These are phyloP conservation scores for Pseudozyma sp. DNA, from an alignment of 1,284 basidiomycete genomes.

Conservation along the genomic window DNA sequence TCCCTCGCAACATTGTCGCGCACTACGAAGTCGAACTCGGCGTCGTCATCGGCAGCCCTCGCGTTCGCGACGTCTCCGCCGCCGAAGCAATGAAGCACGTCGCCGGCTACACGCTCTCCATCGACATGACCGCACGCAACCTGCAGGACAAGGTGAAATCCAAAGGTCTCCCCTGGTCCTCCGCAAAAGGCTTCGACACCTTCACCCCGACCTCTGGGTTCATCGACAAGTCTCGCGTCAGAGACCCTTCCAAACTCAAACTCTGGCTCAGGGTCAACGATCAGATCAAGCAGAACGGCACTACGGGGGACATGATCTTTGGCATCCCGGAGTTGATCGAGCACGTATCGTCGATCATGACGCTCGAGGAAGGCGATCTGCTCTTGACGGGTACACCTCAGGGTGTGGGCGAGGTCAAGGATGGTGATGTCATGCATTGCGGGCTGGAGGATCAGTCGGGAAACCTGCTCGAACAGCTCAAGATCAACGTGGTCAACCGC, in stretches of 20 bases:
- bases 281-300: constrained; percentile 83
- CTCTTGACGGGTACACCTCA: constrained; percentile 74
- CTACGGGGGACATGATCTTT: constrained; percentile 92
- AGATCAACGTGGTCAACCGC: constrained; percentile 77
- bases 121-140: constrained; percentile 96
- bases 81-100: constrained; percentile 81
- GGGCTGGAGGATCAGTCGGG: constrained; percentile 76
- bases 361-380: constrained; percentile 78
- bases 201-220: constrained; percentile 83
- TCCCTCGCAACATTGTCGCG: constrained; percentile 83
- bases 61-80: constrained; percentile 82
- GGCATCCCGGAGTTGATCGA: constrained; percentile 87
- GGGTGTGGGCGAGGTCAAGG: constrained; percentile 82
- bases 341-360: constrained; percentile 95
- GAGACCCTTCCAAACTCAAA: constrained; percentile 80
- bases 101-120: constrained; percentile 91
- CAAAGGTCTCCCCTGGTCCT: constrained; percentile 91
- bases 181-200: constrained; percentile 90
- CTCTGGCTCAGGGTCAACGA: constrained; percentile 88
- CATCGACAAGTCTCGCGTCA: constrained; percentile 79
- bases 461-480: constrained; percentile 75
- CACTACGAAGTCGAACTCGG: constrained; percentile 99
- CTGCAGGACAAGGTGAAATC: constrained; percentile 93
- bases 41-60: constrained; percentile 85
- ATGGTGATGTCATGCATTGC: constrained; percentile 85